Evolutionary conservation across 805 yeast genomes (phyloP).

Genomic region (Jamesozyma spencerorum): DNA sequence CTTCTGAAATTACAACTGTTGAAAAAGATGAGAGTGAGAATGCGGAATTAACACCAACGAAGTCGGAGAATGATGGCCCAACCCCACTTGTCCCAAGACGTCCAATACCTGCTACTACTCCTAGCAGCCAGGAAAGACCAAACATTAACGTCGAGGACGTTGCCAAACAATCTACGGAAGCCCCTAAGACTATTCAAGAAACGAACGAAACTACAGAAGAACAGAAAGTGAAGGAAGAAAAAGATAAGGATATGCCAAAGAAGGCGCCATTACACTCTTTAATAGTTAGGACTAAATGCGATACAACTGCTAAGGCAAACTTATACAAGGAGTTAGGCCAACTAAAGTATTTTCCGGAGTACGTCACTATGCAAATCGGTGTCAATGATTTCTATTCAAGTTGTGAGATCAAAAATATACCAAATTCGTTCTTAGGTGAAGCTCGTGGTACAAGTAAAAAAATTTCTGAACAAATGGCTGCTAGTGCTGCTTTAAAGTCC

Average conservation of each 20-base stretch:
- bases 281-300: slow-evolving; percentile 3
- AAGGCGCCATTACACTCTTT: not conserved
- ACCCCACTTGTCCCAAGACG: too few relatives aligned
- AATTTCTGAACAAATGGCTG: slow-evolving; percentile 13
- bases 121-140: too few relatives aligned
- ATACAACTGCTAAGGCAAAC: slow-evolving; percentile 10
- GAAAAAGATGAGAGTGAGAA: slow-evolving; percentile 10
- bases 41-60: too few relatives aligned
- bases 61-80: too few relatives aligned
- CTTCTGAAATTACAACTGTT: too few relatives aligned
- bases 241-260: not conserved
- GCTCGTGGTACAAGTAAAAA: slow-evolving; percentile 12
- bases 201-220: too few relatives aligned
- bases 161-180: too few relatives aligned
- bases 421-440: slow-evolving; percentile 7
- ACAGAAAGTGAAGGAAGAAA: not conserved
- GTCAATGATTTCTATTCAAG: slow-evolving; percentile 8
- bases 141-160: too few relatives aligned
- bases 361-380: slow-evolving; percentile 8
- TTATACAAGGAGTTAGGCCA: slow-evolving; percentile 10
- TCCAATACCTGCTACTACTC: too few relatives aligned
- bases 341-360: slow-evolving; percentile 9
- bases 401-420: slow-evolving; percentile 7
- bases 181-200: too few relatives aligned
- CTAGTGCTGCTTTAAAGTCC: slow-evolving; percentile 5